Percentiles rank a stretch among this genome's conserved stretches.
Conservation (phyloP, 78 protist genomes). For the Dictyostelium intermedium region DNA sequence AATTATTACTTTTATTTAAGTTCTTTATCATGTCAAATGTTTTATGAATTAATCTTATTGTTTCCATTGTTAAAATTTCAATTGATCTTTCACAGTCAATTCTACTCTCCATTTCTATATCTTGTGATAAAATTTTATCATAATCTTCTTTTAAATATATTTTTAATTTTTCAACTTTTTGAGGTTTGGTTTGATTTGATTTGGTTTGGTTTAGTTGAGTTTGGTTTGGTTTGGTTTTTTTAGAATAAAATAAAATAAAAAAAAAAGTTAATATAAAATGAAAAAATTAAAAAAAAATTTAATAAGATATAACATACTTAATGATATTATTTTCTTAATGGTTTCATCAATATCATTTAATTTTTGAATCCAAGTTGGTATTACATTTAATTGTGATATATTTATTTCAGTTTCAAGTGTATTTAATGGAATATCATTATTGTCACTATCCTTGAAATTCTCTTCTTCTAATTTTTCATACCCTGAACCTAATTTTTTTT, state of each 20-base stretch:
- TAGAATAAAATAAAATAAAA: too few relatives aligned
- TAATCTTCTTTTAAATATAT: background rate
- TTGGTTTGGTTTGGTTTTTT: too few relatives aligned
- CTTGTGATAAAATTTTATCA: background rate
- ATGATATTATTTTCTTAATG: background rate
- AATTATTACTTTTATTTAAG: background rate
- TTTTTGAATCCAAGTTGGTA: conserved; percentile 38
- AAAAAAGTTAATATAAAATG: background rate
- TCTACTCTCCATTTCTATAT: conserved; percentile 3
- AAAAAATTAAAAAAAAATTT: too few relatives aligned
- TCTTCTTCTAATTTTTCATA: background rate
- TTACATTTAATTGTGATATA: background rate
- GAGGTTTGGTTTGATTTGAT: too few relatives aligned
- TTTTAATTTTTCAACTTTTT: conserved; percentile 1
- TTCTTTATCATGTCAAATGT: conserved; percentile 34
- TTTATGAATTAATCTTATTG: conserved; percentile 2
- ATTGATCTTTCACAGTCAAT: conserved; percentile 5
- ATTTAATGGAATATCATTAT: background rate
- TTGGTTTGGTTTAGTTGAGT: too few relatives aligned
- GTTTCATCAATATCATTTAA: conserved; percentile 23
- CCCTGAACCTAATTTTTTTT: background rate
- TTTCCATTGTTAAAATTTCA: conserved; percentile 32
- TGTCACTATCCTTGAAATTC: background rate
- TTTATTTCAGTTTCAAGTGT: background rate
- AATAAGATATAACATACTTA: background rate